These are phyloP conservation scores for Lecanicillium sp. DNA, from an alignment of 2,329 filamentous ascomycete genomes.

Conservation along the genomic window DNA sequence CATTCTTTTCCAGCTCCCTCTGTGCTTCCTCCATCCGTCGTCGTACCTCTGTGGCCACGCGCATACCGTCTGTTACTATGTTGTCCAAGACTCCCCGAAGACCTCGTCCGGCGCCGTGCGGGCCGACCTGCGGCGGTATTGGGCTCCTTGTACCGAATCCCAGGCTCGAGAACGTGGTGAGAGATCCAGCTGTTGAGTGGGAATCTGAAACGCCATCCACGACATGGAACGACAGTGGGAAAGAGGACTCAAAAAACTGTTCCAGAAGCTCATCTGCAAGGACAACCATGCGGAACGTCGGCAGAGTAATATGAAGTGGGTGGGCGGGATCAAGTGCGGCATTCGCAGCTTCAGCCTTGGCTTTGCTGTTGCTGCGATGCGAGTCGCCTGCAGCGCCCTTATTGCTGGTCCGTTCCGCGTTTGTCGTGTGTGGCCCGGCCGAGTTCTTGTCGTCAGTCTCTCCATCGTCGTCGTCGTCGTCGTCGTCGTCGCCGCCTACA, in stretches of 20 bases:
- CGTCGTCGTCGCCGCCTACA: constrained; percentile 68
- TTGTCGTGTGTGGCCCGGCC: too few species aligned
- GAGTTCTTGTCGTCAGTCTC: too few species aligned
- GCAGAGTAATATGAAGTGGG: constrained; percentile 89
- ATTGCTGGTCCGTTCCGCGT: constrained; percentile 39
- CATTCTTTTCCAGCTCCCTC: constrained; percentile 75
- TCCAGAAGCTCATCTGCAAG: constrained; percentile 92
- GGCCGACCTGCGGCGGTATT: constrained; percentile 33
- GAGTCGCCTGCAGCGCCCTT: constrained; percentile 33
- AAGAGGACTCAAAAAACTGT: constrained; percentile 95
- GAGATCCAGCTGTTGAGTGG: constrained; percentile 39
- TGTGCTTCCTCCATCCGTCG: constrained; percentile 94
- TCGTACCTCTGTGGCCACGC: constrained; percentile 86
- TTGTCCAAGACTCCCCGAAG: constrained; percentile 91
- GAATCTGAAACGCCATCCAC: constrained; percentile 52
- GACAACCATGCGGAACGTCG: constrained; percentile 98
- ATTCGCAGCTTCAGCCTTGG: constrained; percentile 73
- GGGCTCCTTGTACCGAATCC: constrained; percentile 44
- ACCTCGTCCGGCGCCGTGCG: constrained; percentile 56
- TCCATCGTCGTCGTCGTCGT: constrained; percentile 46
- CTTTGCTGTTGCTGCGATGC: constrained; percentile 33
- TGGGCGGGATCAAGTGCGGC: constrained; percentile 87
- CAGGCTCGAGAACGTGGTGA: constrained; percentile 80
- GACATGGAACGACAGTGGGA: constrained; percentile 87
- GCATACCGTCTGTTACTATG: constrained; percentile 95